Evolutionary conservation across 164 flowering plant genomes (phyloP), one percentile per base, ranked within the genome.

Genomic region (Sedum album): DNA sequence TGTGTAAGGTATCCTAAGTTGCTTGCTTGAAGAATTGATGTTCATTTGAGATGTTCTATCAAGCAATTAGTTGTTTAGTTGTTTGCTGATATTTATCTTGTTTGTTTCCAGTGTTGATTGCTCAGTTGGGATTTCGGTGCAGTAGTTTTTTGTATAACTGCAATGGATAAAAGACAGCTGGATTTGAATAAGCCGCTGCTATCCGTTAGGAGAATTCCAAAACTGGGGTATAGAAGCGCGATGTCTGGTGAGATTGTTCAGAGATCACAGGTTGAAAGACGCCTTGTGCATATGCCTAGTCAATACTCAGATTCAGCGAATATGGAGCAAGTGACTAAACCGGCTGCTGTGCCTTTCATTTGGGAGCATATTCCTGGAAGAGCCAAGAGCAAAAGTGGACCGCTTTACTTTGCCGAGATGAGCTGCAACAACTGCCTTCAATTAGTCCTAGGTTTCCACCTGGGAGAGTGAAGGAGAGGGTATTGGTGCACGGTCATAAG

Each of bases 361-460:
- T 91, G 97, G 97, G 91, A 87, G 74, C 81, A 82, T 48, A 77
- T 71, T 39, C 87, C 91, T 13, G 91, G 89, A 31, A 74, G 49
- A 51, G 25, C 57, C 57, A 51, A 51, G 61, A 67, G 73, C 48
- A 72, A 57, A 14, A 26, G 36, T 25, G 70, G 63, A 13, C 67
- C 60, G 8, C 72, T 39, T 60, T 21, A 65, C 17, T 61, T 46
- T 8, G 42, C 51, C 69, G 26, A 18, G 67, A 77, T 13, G 72
- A 67, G 51, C 67, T 5, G 30, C 60, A 53, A 18, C 53, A 48
- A 13, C 2, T 25, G 31, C 57, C 73, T 35, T 64, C 79, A 18
- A 41, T 15, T 35, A 71, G 76, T 46, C 83, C 85, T 20, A 75
- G 71, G 65, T 72, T 78, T 36, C 83, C 82, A 13, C 76, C 81